Evolutionary conservation across 2,329 filamentous ascomycete genomes (phyloP).

Genomic region (Colletotrichum nymphaeae): DNA sequence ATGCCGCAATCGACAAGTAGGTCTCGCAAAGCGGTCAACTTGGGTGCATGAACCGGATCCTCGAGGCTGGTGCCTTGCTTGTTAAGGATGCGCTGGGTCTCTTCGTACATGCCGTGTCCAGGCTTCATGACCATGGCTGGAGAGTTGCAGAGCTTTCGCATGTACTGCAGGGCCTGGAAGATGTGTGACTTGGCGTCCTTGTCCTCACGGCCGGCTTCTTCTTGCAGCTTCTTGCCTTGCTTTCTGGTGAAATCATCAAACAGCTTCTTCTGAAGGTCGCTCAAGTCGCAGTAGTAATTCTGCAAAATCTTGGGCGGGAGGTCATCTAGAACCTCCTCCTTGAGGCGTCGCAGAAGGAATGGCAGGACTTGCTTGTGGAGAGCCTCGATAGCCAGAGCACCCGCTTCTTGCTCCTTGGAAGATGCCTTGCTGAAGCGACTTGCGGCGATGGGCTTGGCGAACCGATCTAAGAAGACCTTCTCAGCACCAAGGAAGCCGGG

Average conservation of each 20-base stretch:
- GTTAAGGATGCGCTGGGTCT: conserved; percentile 83
- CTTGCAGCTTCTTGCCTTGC: conserved; percentile 87
- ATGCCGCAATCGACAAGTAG: conserved; percentile 99
- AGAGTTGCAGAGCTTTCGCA: conserved; percentile 99
- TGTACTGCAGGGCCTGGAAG: conserved; percentile 98
- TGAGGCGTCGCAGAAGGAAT: conserved; percentile 93
- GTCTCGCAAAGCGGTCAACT: conserved; percentile 89
- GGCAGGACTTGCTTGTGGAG: conserved; percentile 97
- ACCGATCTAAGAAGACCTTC: conserved; percentile 95
- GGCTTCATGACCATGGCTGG: conserved; percentile 97
- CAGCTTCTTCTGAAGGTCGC: conserved; percentile 91
- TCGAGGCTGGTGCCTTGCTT: conserved; percentile 85
- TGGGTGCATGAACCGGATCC: conserved; percentile 90
- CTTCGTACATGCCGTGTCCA: conserved; percentile 88
- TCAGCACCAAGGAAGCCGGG: conserved; percentile 94
- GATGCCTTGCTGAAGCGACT: conserved; percentile 97
- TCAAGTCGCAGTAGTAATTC: conserved; percentile 99
- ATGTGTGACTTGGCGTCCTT: conserved; percentile 98
- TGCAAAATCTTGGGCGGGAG: conserved; percentile 98
- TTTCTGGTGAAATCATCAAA: conserved; percentile 98
- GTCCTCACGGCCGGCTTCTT: conserved; percentile 85
- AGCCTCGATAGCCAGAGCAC: conserved; percentile 96
- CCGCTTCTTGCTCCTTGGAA: conserved; percentile 97
- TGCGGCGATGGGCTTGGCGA: conserved; percentile 93
- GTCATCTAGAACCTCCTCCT: conserved; percentile 97